Conservation (phyloP, 805 yeast species). For the Kregervanrija fluxuum region DNA sequence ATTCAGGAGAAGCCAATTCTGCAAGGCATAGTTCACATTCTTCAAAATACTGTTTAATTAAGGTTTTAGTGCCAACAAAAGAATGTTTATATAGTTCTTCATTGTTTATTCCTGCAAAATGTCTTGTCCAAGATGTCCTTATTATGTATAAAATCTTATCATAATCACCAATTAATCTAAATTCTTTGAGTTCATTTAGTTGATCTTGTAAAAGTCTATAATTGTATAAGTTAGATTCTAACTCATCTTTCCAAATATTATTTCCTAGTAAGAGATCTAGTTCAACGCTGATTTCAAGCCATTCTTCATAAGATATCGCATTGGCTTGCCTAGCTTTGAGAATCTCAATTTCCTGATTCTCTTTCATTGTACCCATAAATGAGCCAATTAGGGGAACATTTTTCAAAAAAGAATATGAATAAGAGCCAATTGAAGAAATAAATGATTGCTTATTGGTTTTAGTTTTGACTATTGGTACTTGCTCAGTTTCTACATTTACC, state of each 20-base stretch:
- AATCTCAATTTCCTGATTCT: not conserved
- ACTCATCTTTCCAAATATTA: constrained; percentile 63
- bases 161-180: constrained; percentile 53
- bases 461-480: not conserved
- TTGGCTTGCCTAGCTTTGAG: constrained; percentile 30
- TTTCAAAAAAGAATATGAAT: too few species aligned
- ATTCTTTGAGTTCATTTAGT: constrained; percentile 48
- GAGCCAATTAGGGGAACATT: too few species aligned
- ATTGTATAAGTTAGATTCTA: constrained; percentile 67
- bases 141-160: constrained; percentile 61
- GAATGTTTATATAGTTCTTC: constrained; percentile 69
- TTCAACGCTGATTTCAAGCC: constrained; percentile 58
- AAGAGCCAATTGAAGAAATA: too few species aligned
- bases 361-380: not conserved
- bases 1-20: constrained; percentile 31
- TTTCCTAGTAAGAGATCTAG: constrained; percentile 61
- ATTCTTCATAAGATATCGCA: constrained; percentile 43
- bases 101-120: constrained; percentile 83
- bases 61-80: constrained; percentile 74
- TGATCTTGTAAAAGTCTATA: constrained; percentile 48
- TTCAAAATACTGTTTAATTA: constrained; percentile 74
- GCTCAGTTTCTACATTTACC: not conserved
- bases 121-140: constrained; percentile 79
- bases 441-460: too few species aligned
- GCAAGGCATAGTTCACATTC: constrained; percentile 58